Evolutionary conservation across 441 rosid genomes (phyloP), one percentile per base, ranked within the genome.

Genomic region (Gossypium gossypioides): DNA sequence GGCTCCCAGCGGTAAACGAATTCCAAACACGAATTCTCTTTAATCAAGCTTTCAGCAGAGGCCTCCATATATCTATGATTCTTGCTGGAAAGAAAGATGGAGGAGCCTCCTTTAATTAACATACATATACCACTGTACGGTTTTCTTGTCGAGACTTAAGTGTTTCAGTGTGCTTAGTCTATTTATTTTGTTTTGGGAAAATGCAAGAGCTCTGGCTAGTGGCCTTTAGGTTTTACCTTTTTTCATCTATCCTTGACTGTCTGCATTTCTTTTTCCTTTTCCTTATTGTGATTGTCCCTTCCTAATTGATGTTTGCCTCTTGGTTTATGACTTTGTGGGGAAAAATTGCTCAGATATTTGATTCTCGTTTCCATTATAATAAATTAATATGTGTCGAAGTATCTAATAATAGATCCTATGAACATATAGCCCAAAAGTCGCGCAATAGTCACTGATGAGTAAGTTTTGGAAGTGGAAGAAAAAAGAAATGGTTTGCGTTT

Each of bases 11-110:
- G 52, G 92, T 93, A 50, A 89, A 97, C 0, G 94, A 88, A 81
- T 91, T 93, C 81, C 98, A 93, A 76, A 88, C 96, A 4, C 89
- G 98, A 51, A 86, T 93, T 91, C 90, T 93, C 37, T 93, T 93
- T 86, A 93, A 93, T 86, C 97, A 93, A 83, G 98, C 98, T 52
- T 89, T 93, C 82, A 91, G 98, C 76, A 83, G 98, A 85, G 97
- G 97, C 64, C 83, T 93, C 51, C 96, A 88, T 85, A 91, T 91
- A 67, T 93, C 91, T 6, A 95, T 93, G 81, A 87, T 93, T 69
- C 97, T 93, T 62, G 91, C 91, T 27, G 97, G 98, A 55, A 52
- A 37, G 75, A 72, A 59, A 71, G 57, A 71, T 8, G 52, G 44
- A 15, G 50, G 57, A 25, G 50, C 57, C 5, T 59, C 74, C 22